Conservation (phyloP, 306 rosid genomes). For the Vigna hirtella region DNA sequence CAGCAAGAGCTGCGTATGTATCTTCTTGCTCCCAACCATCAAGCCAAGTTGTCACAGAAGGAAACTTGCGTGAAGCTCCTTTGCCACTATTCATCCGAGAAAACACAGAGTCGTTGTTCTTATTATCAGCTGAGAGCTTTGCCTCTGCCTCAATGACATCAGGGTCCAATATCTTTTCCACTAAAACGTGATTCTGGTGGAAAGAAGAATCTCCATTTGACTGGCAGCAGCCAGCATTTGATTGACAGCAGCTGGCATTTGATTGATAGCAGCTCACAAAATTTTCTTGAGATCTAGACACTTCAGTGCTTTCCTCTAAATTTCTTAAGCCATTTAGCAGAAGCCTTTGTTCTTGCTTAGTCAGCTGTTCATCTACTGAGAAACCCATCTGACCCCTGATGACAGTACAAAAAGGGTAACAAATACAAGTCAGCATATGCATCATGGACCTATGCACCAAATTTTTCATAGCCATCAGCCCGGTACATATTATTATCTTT, state of each 20-base stretch:
- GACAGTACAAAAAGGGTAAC: conserved; percentile 27
- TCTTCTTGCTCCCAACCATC: conserved; percentile 95
- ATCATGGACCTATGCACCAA: not conserved
- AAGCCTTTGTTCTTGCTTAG: conserved; percentile 65
- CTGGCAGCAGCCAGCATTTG: conserved; percentile 69
- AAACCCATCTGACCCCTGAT: conserved; percentile 97
- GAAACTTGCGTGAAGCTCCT: conserved; percentile 61
- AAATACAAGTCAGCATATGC: conserved; percentile 25
- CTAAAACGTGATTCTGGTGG: conserved; percentile 53
- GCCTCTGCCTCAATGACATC: conserved; percentile 54
- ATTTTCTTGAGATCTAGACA: conserved; percentile 18
- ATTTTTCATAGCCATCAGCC: not conserved
- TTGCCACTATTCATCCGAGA: conserved; percentile 61
- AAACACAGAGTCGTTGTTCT: conserved; percentile 48
- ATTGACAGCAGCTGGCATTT: conserved; percentile 36
- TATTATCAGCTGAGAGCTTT: conserved; percentile 54
- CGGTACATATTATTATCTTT: conserved; percentile 3
- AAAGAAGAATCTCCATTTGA: conserved; percentile 57
- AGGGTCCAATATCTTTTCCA: conserved; percentile 45
- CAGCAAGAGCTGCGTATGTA: conserved; percentile 82
- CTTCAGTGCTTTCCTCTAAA: conserved; percentile 45
- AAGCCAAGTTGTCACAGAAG: conserved; percentile 76
- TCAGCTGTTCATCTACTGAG: conserved; percentile 74
- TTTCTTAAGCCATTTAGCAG: conserved; percentile 53
- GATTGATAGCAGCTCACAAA: conserved; percentile 32